Base-by-base conservation (phyloP, 441 rosid species). In the Gossypium aridum region DNA sequence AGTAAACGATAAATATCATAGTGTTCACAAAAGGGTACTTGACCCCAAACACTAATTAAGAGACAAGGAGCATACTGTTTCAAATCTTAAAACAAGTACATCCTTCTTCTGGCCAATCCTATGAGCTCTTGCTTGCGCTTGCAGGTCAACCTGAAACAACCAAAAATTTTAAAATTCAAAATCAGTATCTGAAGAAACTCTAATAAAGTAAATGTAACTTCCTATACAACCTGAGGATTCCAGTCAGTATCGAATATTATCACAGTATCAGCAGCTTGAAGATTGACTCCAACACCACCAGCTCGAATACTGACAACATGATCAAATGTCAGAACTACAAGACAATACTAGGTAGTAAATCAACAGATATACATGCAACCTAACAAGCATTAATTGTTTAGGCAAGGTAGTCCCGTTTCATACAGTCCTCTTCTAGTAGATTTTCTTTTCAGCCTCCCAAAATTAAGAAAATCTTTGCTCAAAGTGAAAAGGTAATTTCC, bases 61-160 rank as follows among this genome's bases (percentile, higher is more conserved):
- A 1, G 28, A 49, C 64, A 64, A 25, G 14, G 45, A 66, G 70
- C 85, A 77, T 80, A 94, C 98, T 12, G 98, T 94, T 85, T 94
- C 98, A 80, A 94, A 94, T 73, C 98, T 88, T 82, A 94, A 94
- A 73, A 94, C 98, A 76, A 94, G 93, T 66, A 94, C 98, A 20
- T 94, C 98, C 89, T 91, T 90, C 85, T 94, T 94, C 87, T 94
- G 98, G 79, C 98, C 98, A 83, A 94, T 85, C 87, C 98, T 89
- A 75, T 94, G 98, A 64, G 98, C 98, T 85, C 98, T 92, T 64
- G 97, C 98, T 80, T 94, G 97, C 56, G 98, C 98, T 89, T 94
- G 98, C 82, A 94, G 90, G 85, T 94, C 98, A 81, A 94, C 98
- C 98, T 94, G 81, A 77, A 69, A 51, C 54, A 70, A 69, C 73